Evolutionary conservation across 441 rosid species (phyloP).

Genomic region (Pelargonium myrrhifolium): DNA sequence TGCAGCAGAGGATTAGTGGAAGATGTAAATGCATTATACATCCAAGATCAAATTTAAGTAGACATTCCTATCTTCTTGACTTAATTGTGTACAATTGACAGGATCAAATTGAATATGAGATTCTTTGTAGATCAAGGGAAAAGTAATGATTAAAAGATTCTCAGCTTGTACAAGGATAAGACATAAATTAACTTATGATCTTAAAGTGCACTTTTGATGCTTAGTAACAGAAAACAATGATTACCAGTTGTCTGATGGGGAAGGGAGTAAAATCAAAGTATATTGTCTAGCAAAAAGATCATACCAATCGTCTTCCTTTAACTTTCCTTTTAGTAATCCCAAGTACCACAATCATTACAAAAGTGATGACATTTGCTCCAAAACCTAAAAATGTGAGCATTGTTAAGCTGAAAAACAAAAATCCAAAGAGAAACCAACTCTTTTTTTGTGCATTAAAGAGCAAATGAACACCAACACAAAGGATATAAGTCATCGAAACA

Average conservation of each 20-base stretch:
- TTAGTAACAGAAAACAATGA: too few species aligned
- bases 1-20: neutral
- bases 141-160: neutral
- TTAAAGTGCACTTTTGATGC: neutral
- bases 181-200: neutral
- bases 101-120: neutral
- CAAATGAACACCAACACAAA: constrained; percentile 23
- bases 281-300: constrained; percentile 10
- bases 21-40: neutral
- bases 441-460: neutral
- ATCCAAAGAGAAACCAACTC: neutral
- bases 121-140: neutral
- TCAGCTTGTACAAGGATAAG: neutral
- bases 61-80: neutral
- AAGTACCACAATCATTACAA: constrained; percentile 38
- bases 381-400: constrained; percentile 55
- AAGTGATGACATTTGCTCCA: constrained; percentile 48
- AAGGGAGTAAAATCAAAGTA: constrained; percentile 10
- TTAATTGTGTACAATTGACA: neutral
- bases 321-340: constrained; percentile 37
- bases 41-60: neutral
- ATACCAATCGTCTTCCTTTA: constrained; percentile 35
- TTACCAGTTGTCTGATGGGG: neutral
- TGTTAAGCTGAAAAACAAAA: constrained; percentile 27
- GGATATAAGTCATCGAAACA: constrained; percentile 69